Evolutionary conservation across 2,329 filamentous ascomycete genomes (phyloP).

Genomic region (Elsinoe arachidis): DNA sequence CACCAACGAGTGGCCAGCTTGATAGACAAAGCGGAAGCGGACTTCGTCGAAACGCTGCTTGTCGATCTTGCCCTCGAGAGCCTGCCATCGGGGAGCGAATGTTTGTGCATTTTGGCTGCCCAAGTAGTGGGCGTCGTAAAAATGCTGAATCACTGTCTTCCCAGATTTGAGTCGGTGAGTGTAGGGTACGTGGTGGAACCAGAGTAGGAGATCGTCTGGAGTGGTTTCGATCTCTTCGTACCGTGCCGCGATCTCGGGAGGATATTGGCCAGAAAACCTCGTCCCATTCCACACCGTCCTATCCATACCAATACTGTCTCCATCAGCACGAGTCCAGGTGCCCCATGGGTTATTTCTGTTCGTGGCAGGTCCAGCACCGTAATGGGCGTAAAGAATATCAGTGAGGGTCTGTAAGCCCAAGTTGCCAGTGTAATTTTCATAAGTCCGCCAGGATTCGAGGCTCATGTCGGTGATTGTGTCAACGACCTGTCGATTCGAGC

Average conservation of each 20-base stretch:
- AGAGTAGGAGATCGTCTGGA: constrained; percentile 58
- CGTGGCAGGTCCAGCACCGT: constrained; percentile 57
- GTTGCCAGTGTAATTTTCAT: constrained; percentile 64
- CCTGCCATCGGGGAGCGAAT: constrained; percentile 48
- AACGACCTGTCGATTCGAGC: constrained; percentile 45
- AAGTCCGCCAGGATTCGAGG: constrained; percentile 61
- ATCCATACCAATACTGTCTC: constrained; percentile 57
- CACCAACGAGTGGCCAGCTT: constrained; percentile 60
- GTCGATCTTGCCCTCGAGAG: constrained; percentile 50
- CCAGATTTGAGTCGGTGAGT: constrained; percentile 53
- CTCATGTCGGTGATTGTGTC: constrained; percentile 54
- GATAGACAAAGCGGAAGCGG: constrained; percentile 52
- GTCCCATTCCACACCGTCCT: constrained; percentile 61
- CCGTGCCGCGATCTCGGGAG: constrained; percentile 46
- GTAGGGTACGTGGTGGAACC: constrained; percentile 68
- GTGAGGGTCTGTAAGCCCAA: constrained; percentile 61
- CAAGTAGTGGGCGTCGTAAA: constrained; percentile 55
- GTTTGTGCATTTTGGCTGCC: constrained; percentile 53
- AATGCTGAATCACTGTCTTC: constrained; percentile 60
- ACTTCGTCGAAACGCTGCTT: constrained; percentile 50
- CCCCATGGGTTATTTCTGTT: constrained; percentile 62
- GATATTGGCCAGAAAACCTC: constrained; percentile 57
- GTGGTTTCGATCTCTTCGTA: constrained; percentile 56
- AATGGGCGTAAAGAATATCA: constrained; percentile 59
- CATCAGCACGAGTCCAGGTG: constrained; percentile 62